phyloP scores from a whole-genome alignment of 306 rosid species.

The Dalbergia cochinchinensis region DNA sequence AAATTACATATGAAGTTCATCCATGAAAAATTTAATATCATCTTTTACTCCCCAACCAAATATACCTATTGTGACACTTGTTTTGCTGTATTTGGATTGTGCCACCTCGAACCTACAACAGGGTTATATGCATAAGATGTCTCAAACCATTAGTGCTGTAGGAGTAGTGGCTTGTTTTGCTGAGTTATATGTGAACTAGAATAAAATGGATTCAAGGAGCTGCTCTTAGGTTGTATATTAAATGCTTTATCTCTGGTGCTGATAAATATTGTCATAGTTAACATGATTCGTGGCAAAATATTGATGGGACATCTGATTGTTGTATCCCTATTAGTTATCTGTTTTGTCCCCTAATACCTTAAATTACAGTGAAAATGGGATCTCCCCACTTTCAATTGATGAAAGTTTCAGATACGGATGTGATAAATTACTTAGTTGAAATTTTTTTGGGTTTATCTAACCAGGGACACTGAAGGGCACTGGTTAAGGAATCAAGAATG shows the following conservation, averaged over 20 bases:
- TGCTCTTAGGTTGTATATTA: background rate
- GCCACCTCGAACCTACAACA: no score
- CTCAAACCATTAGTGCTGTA: no score
- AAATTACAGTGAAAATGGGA: constrained; percentile 4
- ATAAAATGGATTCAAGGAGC: background rate
- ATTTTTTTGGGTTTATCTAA: no score
- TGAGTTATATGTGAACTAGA: constrained; percentile 5
- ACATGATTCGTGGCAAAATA: constrained; percentile 11
- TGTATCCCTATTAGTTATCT: background rate
- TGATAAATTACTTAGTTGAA: constrained; percentile 1
- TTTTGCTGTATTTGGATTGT: no score
- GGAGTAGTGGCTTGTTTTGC: background rate
- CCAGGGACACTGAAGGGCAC: no score
- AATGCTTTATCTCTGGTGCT: constrained; percentile 18
- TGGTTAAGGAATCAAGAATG: no score
- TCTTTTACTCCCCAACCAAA: no score
- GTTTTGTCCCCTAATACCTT: constrained; percentile 6
- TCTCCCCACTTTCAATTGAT: background rate
- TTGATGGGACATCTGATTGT: background rate
- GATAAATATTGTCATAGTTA: constrained; percentile 3
- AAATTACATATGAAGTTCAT: no score
- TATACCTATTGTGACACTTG: no score
- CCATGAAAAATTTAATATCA: no score
- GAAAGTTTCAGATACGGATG: background rate
- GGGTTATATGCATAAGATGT: no score